Percentiles rank a stretch among this genome's conserved stretches.
phyloP scores from a whole-genome alignment of 768 basidiomycete genomes.

The Exidia glandulosa region DNA sequence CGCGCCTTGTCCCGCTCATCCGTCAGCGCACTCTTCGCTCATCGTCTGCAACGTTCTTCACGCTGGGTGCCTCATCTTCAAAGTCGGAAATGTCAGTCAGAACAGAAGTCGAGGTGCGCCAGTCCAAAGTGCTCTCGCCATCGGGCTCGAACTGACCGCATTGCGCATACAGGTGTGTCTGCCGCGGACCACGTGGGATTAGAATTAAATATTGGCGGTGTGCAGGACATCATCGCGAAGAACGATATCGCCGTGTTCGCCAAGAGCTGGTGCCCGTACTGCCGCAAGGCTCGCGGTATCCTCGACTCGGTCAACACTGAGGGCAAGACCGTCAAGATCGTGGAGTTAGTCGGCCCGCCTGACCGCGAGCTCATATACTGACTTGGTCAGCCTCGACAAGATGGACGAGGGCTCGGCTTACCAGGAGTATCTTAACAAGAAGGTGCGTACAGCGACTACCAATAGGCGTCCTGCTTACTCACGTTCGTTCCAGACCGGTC shows the following conservation, averaged over 20 bases:
- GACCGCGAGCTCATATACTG: background rate
- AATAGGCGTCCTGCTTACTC: background rate
- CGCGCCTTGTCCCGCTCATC: too few species aligned
- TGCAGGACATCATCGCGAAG: constrained; percentile 33
- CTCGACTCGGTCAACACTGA: constrained; percentile 30
- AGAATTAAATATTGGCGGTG: too few species aligned
- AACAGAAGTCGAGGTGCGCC: too few species aligned
- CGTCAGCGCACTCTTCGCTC: too few species aligned
- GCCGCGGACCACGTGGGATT: too few species aligned
- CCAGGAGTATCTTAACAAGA: constrained; percentile 50
- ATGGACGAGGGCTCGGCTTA: constrained; percentile 48
- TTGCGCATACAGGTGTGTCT: too few species aligned
- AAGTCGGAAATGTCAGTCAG: too few species aligned
- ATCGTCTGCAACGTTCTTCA: too few species aligned
- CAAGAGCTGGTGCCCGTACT: constrained; percentile 47
- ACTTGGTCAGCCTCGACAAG: constrained; percentile 40
- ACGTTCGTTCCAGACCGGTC: background rate
- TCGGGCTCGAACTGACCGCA: too few species aligned
- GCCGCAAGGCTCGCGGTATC: constrained; percentile 36
- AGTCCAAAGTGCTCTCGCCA: too few species aligned
- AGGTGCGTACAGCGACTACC: constrained; percentile 33
- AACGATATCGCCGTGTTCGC: constrained; percentile 52
- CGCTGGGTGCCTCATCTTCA: too few species aligned
- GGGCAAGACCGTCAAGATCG: constrained; percentile 21
- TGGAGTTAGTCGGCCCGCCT: constrained; percentile 33